Evolutionary conservation across 1,139 yeast genomes (phyloP), one percentile per base, ranked within the genome.

Genomic region (Groenewaldozyma auringiensis): DNA sequence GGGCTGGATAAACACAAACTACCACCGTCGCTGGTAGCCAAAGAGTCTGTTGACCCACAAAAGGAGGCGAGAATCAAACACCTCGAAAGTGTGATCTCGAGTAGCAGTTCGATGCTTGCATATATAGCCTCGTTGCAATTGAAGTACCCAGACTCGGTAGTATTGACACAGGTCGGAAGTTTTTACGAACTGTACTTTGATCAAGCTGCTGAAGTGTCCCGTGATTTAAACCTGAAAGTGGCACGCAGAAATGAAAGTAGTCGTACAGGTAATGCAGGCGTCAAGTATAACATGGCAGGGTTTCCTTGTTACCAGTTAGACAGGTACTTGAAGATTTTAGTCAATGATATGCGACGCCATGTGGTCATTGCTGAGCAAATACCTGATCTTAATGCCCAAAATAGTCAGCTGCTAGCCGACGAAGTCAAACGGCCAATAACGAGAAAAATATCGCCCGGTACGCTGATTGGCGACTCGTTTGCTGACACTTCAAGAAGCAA

Each of bases 371-470:
- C 87, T 17, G 94, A 88, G 49, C 96, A 88, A 59, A 74, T 41
- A 22, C 44, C 53, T 37, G 42, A 41, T 1, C 39, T 45, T 9
- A 41, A 33, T 33, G 2, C 47, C 13, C n/a, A 31, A 14, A 11
- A 13, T 4, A 20, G 21, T 6, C 36, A 33, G 13, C 4, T 11
- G 6, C 37, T 45, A 44, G 18, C 42, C 11, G 52, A 40, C 20
- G 47, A 33, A 55, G 64, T 4, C 45, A 46, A 47, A 34, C 69
- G 99, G 37, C 79, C 83, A 35, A 78, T 94, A 0, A 75, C 88
- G 3, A 70, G 97, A 40, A 79, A 89, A 4, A 78, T 92, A 1
- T 83, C 96, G 0, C 96, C 97, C 0, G 98, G 99, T 1, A 92
- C 97, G 0, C 74, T 92, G 43, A 76, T 89, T 11, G 96, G 87